Percentiles rank a stretch among this genome's conserved stretches.
Evolutionary conservation across 805 yeast species (phyloP).

Genomic region (Spencermartinsiella europaea): DNA sequence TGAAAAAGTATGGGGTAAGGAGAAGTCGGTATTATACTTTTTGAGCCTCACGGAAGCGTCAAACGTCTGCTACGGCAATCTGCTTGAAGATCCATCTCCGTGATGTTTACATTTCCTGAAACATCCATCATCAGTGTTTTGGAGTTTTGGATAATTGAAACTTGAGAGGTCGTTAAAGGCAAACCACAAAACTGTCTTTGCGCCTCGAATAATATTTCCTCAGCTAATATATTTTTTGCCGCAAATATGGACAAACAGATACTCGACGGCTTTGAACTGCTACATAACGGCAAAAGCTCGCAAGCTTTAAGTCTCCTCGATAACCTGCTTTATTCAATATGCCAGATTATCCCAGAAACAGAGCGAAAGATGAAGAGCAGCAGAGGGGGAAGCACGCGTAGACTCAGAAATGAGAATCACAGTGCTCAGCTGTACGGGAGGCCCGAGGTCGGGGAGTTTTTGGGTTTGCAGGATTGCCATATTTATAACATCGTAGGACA

Average conservation of each 20-base stretch:
- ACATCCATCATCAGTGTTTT: no score
- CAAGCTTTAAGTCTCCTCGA: neutral
- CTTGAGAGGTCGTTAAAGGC: no score
- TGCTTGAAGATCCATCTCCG: no score
- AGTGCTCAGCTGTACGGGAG: neutral
- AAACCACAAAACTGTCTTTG: no score
- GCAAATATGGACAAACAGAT: neutral
- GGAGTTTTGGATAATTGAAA: no score
- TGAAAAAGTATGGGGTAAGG: no score
- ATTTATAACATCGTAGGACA: constrained; percentile 42
- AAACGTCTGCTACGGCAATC: no score
- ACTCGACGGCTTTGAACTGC: neutral
- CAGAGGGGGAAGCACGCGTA: neutral
- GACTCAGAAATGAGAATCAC: constrained; percentile 2
- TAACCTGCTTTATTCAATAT: neutral
- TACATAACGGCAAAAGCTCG: neutral
- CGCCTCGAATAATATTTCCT: no score
- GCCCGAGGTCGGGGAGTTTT: constrained; percentile 8
- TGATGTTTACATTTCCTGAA: no score
- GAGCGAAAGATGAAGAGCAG: neutral
- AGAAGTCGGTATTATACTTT: no score
- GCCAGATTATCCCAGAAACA: neutral
- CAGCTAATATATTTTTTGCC: no score
- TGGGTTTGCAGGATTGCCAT: constrained; percentile 44
- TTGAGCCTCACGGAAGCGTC: no score